Evolutionary conservation across 306 rosid species (phyloP).

Genomic region (Corylus heterophylla): DNA sequence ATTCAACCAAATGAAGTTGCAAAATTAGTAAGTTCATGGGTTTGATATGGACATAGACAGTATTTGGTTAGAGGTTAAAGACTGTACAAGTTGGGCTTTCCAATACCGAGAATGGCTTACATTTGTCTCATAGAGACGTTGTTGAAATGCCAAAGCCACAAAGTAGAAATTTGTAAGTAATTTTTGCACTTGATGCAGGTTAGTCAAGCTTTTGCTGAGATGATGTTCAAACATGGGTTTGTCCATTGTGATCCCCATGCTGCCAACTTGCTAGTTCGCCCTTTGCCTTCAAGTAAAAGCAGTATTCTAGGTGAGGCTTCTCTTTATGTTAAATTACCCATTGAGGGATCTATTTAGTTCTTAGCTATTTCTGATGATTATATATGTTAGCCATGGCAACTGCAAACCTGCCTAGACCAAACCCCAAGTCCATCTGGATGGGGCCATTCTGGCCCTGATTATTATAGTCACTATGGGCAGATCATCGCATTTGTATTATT

Average conservation of each 20-base stretch:
- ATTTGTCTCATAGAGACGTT: not conserved
- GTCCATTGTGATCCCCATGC: slow-evolving; percentile 99
- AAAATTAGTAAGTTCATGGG: slow-evolving; percentile 59
- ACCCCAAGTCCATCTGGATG: not conserved
- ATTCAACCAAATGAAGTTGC: slow-evolving; percentile 79
- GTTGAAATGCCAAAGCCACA: slow-evolving; percentile 3
- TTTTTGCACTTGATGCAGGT: slow-evolving; percentile 53
- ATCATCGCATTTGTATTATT: not conserved
- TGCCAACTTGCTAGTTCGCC: slow-evolving; percentile 90
- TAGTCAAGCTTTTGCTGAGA: slow-evolving; percentile 93
- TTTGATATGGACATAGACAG: slow-evolving; percentile 12
- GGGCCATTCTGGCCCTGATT: not conserved
- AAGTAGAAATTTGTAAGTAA: slow-evolving; percentile 17
- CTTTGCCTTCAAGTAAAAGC: slow-evolving; percentile 63
- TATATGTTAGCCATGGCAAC: not conserved
- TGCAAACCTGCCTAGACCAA: not conserved
- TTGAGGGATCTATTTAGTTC: not conserved
- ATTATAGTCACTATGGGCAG: not conserved
- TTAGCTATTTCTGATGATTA: not conserved
- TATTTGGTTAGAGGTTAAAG: not conserved
- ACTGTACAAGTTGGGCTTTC: not conserved
- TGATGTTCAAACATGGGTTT: slow-evolving; percentile 98
- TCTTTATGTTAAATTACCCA: slow-evolving; percentile 18
- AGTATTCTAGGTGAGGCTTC: slow-evolving; percentile 65
- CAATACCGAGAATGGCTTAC: not conserved